Percentiles rank a stretch among this genome's conserved stretches.
These are phyloP conservation scores for Leptographium lundbergii DNA, from an alignment of 2,329 filamentous ascomycete genomes.

Conservation along the genomic window DNA sequence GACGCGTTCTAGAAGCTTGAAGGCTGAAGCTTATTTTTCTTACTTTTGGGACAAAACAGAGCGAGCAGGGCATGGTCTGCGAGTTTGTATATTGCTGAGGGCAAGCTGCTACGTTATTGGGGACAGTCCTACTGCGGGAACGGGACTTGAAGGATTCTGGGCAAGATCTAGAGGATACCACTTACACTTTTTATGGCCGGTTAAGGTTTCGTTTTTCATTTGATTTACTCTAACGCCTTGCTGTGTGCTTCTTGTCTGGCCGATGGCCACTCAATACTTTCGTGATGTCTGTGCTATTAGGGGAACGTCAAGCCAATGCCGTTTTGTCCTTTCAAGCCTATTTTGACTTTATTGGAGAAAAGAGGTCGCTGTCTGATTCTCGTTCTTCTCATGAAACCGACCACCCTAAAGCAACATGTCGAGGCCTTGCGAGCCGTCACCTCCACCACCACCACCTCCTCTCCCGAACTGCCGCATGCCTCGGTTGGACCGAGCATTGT, in stretches of 20 bases:
- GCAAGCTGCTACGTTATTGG: neutral
- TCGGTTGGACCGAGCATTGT: conserved; percentile 22
- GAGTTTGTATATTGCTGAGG: neutral
- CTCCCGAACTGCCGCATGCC: neutral
- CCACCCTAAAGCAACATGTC: neutral
- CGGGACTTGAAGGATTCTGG: neutral
- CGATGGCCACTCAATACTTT: neutral
- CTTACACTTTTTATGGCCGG: neutral
- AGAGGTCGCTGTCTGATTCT: too few relatives aligned
- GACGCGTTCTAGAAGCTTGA: neutral
- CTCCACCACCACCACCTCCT: neutral
- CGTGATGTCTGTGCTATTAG: neutral
- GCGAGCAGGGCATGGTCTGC: neutral
- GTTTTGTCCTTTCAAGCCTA: too few relatives aligned
- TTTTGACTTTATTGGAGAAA: too few relatives aligned
- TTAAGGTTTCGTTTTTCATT: neutral
- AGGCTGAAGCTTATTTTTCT: neutral
- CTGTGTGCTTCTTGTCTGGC: neutral
- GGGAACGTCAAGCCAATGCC: too few relatives aligned
- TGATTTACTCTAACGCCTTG: neutral
- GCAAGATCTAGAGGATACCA: neutral
- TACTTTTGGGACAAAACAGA: neutral
- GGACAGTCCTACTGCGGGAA: neutral
- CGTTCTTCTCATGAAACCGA: neutral
- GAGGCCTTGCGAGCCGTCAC: neutral